These are phyloP conservation scores for Plasmodium falciparum DNA, from an alignment of 169 alveolate species.

Conservation along the genomic window DNA sequence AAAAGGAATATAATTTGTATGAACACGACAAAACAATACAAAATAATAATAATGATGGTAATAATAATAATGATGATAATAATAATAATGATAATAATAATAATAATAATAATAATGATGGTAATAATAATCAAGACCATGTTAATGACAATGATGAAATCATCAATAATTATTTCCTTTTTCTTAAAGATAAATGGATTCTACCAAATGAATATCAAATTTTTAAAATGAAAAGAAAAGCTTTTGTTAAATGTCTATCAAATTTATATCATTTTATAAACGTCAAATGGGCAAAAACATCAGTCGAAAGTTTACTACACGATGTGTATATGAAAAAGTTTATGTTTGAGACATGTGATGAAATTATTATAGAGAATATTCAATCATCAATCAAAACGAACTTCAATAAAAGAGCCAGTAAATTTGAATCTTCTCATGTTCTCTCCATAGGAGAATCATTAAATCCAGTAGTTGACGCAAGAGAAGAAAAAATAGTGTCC, in stretches of 20 bases:
- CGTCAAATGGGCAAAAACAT: slow-evolving; percentile 82
- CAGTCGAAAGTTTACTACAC: slow-evolving; percentile 81
- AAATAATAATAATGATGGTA: not conserved
- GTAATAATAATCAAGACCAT: not conserved
- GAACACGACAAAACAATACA: slow-evolving; percentile 16
- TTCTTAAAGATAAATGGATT: slow-evolving; percentile 34
- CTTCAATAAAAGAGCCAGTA: slow-evolving; percentile 36
- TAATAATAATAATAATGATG: not conserved
- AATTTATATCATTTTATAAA: slow-evolving; percentile 78
- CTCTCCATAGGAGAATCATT: slow-evolving; percentile 74
- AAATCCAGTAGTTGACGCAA: slow-evolving; percentile 80
- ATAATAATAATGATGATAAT: not conserved
- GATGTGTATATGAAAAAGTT: slow-evolving; percentile 79
- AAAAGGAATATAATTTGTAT: slow-evolving; percentile 22
- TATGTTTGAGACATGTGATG: slow-evolving; percentile 60
- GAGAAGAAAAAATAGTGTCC: slow-evolving; percentile 83
- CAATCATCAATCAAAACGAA: slow-evolving; percentile 46
- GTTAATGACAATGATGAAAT: slow-evolving; percentile 1
- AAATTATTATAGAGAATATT: slow-evolving; percentile 56
- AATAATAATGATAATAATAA: not conserved
- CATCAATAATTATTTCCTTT: slow-evolving; percentile 9
- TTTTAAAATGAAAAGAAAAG: slow-evolving; percentile 72
- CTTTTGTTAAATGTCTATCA: slow-evolving; percentile 80
- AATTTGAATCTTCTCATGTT: slow-evolving; percentile 32
- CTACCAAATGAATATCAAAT: slow-evolving; percentile 78